phyloP scores from a whole-genome alignment of 192 early-diverging fungal species.

The Fimicolochytrium jonesii region DNA sequence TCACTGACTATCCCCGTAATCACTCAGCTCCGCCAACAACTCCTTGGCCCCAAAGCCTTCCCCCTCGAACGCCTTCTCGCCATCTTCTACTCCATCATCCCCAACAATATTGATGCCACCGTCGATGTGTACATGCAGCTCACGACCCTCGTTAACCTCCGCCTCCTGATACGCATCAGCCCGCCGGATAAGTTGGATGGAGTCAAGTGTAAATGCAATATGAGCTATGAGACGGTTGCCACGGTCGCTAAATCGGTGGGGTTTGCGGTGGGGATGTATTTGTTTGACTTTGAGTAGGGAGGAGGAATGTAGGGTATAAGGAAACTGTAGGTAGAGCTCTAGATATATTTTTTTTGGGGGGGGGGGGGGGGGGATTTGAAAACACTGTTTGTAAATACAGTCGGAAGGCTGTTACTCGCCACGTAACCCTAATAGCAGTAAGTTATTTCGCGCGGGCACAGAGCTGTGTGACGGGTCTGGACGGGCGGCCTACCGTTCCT shows the following conservation, averaged over 20 bases:
- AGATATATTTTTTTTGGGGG: too few species aligned
- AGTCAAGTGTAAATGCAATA: conserved; percentile 86
- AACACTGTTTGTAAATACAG: too few species aligned
- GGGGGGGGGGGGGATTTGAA: too few species aligned
- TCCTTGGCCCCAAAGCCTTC: conserved; percentile 88
- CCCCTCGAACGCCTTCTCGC: conserved; percentile 95
- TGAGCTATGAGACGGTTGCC: conserved; percentile 73
- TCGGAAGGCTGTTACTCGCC: too few species aligned
- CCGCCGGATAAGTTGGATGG: conserved; percentile 73
- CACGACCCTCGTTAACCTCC: conserved; percentile 72
- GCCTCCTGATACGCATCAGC: conserved; percentile 69
- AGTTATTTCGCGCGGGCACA: too few species aligned
- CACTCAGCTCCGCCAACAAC: conserved; percentile 70
- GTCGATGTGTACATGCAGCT: conserved; percentile 77
- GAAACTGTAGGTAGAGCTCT: too few species aligned
- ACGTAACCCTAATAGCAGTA: too few species aligned
- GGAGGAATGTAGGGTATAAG: too few species aligned
- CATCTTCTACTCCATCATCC: conserved; percentile 78
- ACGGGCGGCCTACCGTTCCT: too few species aligned
- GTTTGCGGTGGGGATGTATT: conserved; percentile 81
- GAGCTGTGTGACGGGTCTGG: too few species aligned
- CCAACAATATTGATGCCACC: conserved; percentile 63
- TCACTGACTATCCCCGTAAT: too few species aligned
- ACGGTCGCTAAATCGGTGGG: conserved; percentile 67
- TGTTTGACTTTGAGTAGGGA: conserved; percentile 41